Conservation (phyloP, 805 yeast genomes). For the Hanseniaspora meyeri region DNA sequence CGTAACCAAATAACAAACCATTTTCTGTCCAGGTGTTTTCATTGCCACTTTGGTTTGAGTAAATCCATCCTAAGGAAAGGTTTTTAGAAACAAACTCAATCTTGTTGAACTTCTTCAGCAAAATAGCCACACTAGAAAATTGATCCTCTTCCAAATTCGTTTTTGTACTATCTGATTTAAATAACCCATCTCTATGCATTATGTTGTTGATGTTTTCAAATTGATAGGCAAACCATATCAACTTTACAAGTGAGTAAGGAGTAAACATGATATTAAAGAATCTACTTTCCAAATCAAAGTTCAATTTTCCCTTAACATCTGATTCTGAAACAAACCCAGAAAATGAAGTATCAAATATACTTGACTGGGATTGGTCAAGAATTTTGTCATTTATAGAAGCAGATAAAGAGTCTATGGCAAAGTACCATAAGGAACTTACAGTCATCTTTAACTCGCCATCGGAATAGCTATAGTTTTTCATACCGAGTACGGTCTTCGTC, state of each 20-base stretch:
- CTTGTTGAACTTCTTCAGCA: conserved; percentile 24
- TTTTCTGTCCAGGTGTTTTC: conserved; percentile 33
- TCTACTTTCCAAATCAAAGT: conserved; percentile 47
- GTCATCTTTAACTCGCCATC: neutral
- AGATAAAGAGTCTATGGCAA: conserved; percentile 23
- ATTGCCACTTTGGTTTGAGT: conserved; percentile 21
- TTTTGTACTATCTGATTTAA: neutral
- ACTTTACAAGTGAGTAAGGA: conserved; percentile 35
- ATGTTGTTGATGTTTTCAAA: neutral
- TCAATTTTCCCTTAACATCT: conserved; percentile 25
- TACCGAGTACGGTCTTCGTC: neutral
- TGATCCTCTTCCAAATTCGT: neutral
- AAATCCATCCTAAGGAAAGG: conserved; percentile 69
- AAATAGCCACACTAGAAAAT: neutral
- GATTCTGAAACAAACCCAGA: conserved; percentile 33
- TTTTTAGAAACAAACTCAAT: conserved; percentile 50
- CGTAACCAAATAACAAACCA: conserved; percentile 72
- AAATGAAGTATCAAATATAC: conserved; percentile 36
- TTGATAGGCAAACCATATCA: conserved; percentile 30
- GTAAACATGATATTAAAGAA: conserved; percentile 48
- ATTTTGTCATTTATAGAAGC: conserved; percentile 23
- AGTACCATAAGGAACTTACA: conserved; percentile 19
- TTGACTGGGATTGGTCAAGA: conserved; percentile 31
- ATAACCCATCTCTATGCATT: neutral
- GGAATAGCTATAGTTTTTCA: neutral